Evolutionary conservation across 2,329 filamentous ascomycete species (phyloP).

Genomic region (Penicillium verrucosum): DNA sequence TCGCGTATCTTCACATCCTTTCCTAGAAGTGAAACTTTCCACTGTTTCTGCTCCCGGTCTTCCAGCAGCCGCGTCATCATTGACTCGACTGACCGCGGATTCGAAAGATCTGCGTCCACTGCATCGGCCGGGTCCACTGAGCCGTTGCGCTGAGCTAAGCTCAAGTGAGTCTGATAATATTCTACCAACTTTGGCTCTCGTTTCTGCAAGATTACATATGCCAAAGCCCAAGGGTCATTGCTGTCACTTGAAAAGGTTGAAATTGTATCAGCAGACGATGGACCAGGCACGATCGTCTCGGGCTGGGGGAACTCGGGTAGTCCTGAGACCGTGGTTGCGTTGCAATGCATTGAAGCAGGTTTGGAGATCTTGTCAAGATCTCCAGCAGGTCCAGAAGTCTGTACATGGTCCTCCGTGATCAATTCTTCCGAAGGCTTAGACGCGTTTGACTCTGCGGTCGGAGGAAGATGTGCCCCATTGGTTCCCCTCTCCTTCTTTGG

Average conservation of each 20-base stretch:
- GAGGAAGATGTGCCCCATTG: neutral
- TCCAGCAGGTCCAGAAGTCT: neutral
- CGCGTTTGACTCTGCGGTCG: neutral
- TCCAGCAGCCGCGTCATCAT: neutral
- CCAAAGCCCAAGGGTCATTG: neutral
- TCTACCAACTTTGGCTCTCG: neutral
- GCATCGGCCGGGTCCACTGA: neutral
- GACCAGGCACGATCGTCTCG: neutral
- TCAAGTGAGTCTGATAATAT: neutral
- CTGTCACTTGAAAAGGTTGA: neutral
- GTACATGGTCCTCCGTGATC: neutral
- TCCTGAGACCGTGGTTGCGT: neutral
- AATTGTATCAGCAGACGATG: neutral
- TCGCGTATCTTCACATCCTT: constrained; percentile 5
- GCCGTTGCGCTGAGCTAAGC: neutral
- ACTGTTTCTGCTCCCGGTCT: constrained; percentile 16
- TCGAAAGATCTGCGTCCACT: neutral
- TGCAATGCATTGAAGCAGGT: neutral
- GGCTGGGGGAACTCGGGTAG: neutral
- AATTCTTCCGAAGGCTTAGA: neutral
- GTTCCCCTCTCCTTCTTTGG: neutral
- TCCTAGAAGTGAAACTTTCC: constrained; percentile 13
- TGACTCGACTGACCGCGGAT: neutral
- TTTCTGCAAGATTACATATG: neutral
- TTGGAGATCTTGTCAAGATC: neutral